These are phyloP conservation scores for Diaporthe citriasiana DNA, from an alignment of 2,329 filamentous ascomycete genomes.

Conservation along the genomic window DNA sequence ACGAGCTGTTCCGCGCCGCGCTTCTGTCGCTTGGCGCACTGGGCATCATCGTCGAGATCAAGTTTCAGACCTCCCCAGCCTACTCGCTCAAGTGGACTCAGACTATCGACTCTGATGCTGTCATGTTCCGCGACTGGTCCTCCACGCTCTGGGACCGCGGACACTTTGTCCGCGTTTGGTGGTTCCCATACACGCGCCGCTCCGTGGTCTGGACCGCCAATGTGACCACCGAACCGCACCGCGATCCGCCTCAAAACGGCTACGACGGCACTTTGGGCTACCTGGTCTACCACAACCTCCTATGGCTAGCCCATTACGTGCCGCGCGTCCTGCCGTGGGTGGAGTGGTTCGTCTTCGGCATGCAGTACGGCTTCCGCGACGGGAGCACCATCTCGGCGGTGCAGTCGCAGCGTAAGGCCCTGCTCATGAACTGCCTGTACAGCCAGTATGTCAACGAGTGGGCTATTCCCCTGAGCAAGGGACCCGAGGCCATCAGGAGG, in stretches of 20 bases:
- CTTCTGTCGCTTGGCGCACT: conserved; percentile 90
- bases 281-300: conserved; percentile 90
- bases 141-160: conserved; percentile 82
- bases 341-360: conserved; percentile 96
- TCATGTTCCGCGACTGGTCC: conserved; percentile 80
- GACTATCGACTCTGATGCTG: conserved; percentile 77
- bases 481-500: conserved; percentile 87
- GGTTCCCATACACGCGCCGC: conserved; percentile 92
- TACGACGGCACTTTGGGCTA: conserved; percentile 88
- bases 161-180: conserved; percentile 96
- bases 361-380: conserved; percentile 93
- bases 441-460: conserved; percentile 99
- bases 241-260: conserved; percentile 76
- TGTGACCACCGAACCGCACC: conserved; percentile 75
- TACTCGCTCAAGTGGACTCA: conserved; percentile 93
- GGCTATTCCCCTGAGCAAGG: conserved; percentile 88
- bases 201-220: conserved; percentile 93
- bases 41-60: conserved; percentile 91
- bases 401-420: conserved; percentile 82
- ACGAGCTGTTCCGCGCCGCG: conserved; percentile 88
- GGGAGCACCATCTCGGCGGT: conserved; percentile 79
- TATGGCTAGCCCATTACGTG: conserved; percentile 83
- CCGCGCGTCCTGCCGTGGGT: conserved; percentile 87
- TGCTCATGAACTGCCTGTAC: conserved; percentile 97
- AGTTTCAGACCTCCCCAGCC: conserved; percentile 82